phyloP scores from a whole-genome alignment of 2,329 filamentous ascomycete genomes.

The Arthrobotrys entomopaga region DNA sequence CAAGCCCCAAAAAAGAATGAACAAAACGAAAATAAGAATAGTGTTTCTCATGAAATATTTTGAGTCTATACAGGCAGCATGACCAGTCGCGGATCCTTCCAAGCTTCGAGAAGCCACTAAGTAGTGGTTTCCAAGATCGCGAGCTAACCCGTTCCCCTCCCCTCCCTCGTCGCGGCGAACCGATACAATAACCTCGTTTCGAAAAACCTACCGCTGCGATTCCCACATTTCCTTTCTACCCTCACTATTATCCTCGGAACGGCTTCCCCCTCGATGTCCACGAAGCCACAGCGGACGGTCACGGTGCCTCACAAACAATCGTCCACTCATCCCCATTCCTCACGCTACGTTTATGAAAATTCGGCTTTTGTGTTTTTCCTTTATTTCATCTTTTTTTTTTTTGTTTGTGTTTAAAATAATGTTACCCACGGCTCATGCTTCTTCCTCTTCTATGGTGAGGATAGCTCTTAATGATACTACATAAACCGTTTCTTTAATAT shows the following conservation, averaged over 20 bases:
- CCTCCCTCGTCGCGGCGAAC: constrained; percentile 3
- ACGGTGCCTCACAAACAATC: no score
- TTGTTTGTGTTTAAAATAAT: constrained; percentile 11
- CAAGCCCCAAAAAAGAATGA: neutral
- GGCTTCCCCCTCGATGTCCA: neutral
- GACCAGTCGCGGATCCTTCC: constrained; percentile 52
- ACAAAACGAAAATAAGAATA: constrained; percentile 12
- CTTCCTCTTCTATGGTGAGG: no score
- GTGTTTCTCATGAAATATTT: constrained; percentile 30
- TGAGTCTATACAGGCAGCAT: constrained; percentile 46
- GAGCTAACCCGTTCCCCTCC: constrained; percentile 2
- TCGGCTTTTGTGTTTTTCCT: constrained; percentile 4
- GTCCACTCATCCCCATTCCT: constrained; percentile 2
- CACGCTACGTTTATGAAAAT: neutral
- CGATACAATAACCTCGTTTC: neutral
- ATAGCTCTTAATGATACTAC: neutral
- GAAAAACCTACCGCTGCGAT: neutral
- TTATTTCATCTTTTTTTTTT: neutral
- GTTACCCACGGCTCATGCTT: constrained; percentile 21
- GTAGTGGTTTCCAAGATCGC: neutral
- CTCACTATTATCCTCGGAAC: neutral
- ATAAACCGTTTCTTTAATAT: constrained; percentile 1
- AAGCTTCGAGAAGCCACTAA: constrained; percentile 32
- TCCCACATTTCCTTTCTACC: neutral
- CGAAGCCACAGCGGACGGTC: no score